Base-by-base conservation (phyloP, 331 rosid genomes). In the Dryas integrifolia region DNA sequence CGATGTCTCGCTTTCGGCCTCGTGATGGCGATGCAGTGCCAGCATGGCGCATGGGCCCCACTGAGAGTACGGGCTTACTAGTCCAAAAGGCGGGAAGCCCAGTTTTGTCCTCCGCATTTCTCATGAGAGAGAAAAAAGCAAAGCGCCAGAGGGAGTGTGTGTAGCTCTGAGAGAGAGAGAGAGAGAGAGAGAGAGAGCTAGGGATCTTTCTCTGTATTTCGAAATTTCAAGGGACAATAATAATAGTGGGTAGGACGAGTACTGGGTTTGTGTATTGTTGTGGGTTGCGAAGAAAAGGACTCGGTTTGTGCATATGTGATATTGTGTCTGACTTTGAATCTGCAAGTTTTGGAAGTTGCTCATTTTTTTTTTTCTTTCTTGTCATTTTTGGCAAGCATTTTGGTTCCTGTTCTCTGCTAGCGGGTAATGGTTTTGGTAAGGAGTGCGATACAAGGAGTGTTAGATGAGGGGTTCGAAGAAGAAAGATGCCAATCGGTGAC, bases 11-110 rank as follows among this genome's bases (percentile, higher is more conserved):
- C 92, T 86, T 90, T 90, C 76, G 79, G 86, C 46, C 74, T 56
- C 68, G 80, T 82, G 85, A 78, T 11, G 56, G 63, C 64, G 73
- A 81, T 77, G 51, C 49, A 46, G 57, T 14, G 77, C 67, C 66
- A 11, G 70, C 80, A 72, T 82, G 86, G 72, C 75, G 5, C 2
- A 43, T 76, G 85, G 92, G 67, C 65, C 89, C 90, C 92, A 79
- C 84, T 84, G 3, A 24, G 1, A 8, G 78, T 77, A 77, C 80
- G 74, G 65, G 72, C 75, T 71, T 40, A 21, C 4, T 2, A n/a
- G 73, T 74, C 86, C 64, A 79, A 76, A 83, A 83, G 92, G 97
- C 95, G 92, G 95, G 97, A 91, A 86, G 62, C 76, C 91, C 85
- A 77, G 80, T 76, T 86, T 81, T 82, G 88, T 88, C 86, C 69